phyloP scores from a whole-genome alignment of 768 basidiomycete species.

The Mycena polygramma region DNA sequence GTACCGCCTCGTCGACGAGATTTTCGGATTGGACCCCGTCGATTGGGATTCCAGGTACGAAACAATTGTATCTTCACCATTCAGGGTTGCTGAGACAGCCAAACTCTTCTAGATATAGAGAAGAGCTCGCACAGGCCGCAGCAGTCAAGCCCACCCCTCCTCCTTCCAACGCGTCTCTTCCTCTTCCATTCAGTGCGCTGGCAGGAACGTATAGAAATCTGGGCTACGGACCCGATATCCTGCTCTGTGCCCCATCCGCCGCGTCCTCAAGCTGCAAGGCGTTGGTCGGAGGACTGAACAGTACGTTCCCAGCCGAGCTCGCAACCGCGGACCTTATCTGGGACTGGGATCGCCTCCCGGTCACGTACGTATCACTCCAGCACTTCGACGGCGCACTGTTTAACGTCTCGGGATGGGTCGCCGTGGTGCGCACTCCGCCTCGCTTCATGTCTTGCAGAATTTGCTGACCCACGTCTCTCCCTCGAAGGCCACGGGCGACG shows the following conservation, averaged over 20 bases:
- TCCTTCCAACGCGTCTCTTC: not conserved
- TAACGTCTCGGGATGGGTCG: slow-evolving; percentile 2
- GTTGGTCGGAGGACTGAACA: not conserved
- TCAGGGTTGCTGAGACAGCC: no score
- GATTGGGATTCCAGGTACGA: slow-evolving; percentile 12
- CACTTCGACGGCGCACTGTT: slow-evolving; percentile 17
- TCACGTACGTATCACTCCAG: not conserved
- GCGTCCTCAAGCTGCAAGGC: not conserved
- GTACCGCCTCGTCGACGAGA: slow-evolving; percentile 11
- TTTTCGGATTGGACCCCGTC: not conserved
- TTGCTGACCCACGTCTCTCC: no score
- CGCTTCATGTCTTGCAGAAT: not conserved
- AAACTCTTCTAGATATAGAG: not conserved
- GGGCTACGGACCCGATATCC: slow-evolving; percentile 9
- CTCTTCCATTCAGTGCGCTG: not conserved
- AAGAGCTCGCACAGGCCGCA: not conserved
- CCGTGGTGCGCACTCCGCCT: not conserved
- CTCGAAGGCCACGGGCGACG: not conserved
- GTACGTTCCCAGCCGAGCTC: not conserved
- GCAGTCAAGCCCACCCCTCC: not conserved
- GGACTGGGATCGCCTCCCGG: not conserved
- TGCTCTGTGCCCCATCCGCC: not conserved
- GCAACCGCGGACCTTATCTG: slow-evolving; percentile 2
- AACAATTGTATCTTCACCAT: not conserved
- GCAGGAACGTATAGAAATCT: not conserved